phyloP scores from a whole-genome alignment of 2,329 filamentous ascomycete genomes.

The Coniella lustricola region DNA sequence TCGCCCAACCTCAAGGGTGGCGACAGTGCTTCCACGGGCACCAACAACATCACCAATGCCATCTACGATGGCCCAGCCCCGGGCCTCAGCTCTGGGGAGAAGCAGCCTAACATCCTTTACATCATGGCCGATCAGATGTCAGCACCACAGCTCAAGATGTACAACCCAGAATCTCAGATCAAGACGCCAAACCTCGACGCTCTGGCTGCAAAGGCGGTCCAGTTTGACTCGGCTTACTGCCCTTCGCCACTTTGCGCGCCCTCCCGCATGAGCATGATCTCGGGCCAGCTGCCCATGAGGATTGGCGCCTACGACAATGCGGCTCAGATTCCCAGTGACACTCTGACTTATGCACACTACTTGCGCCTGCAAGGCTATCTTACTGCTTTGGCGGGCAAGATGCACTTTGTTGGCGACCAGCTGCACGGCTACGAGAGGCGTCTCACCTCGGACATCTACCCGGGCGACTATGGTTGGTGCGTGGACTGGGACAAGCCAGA shows the following conservation, averaged over 20 bases:
- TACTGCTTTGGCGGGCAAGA: conserved; percentile 87
- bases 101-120: conserved; percentile 69
- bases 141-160: conserved; percentile 83
- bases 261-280: conserved; percentile 91
- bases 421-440: conserved; percentile 89
- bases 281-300: conserved; percentile 82
- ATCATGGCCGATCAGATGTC: conserved; percentile 97
- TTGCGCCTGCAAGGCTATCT: conserved; percentile 79
- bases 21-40: conserved; percentile 12
- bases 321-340: conserved; percentile 72
- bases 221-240: conserved; percentile 92
- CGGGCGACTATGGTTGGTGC: conserved; percentile 87
- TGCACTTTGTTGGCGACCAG: conserved; percentile 96
- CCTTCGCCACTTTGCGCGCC: conserved; percentile 89
- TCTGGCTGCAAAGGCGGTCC: conserved; percentile 72
- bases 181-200: conserved; percentile 85
- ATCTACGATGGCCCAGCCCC: conserved; percentile 7
- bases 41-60: conserved; percentile 20
- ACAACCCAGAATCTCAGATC: conserved; percentile 82
- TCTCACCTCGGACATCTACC: conserved; percentile 92
- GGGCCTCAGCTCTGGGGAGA: conserved; percentile 9
- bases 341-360: conserved; percentile 90
- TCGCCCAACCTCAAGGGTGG: conserved; percentile 32
- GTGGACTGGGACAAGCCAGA: conserved; percentile 94
- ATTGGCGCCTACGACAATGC: conserved; percentile 92